phyloP scores from a whole-genome alignment of 2,329 filamentous ascomycete genomes.

The Monosporascus sp. region DNA sequence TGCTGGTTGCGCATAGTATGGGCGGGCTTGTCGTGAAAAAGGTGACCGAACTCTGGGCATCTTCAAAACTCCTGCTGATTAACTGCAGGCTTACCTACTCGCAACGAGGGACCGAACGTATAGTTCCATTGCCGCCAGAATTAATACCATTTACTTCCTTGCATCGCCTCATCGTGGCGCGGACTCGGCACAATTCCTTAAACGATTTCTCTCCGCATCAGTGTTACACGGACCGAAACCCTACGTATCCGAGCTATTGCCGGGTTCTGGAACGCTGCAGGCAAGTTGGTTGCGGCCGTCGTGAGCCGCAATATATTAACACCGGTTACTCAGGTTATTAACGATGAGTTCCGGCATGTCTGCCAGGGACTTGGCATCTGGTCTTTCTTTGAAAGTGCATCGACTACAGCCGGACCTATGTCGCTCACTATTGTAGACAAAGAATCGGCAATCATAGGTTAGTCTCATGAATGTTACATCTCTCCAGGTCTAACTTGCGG shows the following conservation, averaged over 20 bases:
- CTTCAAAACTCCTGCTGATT: not conserved
- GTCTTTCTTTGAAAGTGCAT: conserved; percentile 24
- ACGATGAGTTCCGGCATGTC: conserved; percentile 25
- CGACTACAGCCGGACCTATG: conserved; percentile 12
- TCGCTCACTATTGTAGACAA: conserved; percentile 19
- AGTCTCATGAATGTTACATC: not conserved
- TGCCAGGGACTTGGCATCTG: conserved; percentile 16
- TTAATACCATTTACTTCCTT: conserved; percentile 24
- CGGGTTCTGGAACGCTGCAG: conserved; percentile 3
- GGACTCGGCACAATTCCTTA: conserved; percentile 15
- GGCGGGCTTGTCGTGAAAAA: conserved; percentile 17
- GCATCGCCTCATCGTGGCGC: conserved; percentile 22
- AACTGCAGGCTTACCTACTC: conserved; percentile 11
- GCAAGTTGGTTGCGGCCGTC: not conserved
- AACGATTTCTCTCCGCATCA: conserved; percentile 10
- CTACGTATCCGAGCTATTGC: conserved; percentile 20
- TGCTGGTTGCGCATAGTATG: conserved; percentile 19
- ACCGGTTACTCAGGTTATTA: conserved; percentile 13
- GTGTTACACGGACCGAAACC: conserved; percentile 14
- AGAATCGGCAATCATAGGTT: conserved; percentile 18
- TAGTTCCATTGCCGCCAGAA: conserved; percentile 13
- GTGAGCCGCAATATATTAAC: not conserved
- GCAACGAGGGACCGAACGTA: conserved; percentile 12
- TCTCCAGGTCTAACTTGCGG: not conserved
- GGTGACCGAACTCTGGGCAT: not conserved